Conservation (phyloP, 192 early-diverging fungal genomes). For the Backusella psychrophila region DNA sequence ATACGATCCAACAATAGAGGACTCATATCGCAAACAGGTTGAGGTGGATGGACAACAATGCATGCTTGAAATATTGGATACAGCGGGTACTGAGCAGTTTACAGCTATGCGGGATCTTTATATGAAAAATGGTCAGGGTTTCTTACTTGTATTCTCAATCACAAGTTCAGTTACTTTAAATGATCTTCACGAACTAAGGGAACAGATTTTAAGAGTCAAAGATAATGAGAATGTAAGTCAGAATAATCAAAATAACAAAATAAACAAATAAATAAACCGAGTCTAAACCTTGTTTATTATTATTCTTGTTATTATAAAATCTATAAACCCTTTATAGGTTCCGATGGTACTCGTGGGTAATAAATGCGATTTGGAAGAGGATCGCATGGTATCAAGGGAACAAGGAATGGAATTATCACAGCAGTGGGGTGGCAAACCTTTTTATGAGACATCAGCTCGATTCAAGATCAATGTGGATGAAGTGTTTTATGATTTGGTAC, state of each 20-base stretch:
- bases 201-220: conserved; percentile 80
- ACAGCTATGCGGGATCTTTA: conserved; percentile 83
- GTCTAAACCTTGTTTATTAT: conserved; percentile 3
- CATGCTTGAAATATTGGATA: conserved; percentile 89
- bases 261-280: conserved; percentile 8
- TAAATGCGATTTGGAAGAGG: conserved; percentile 83
- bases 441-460: conserved; percentile 88
- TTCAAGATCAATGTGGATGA: conserved; percentile 86
- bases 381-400: conserved; percentile 63
- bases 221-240: conserved; percentile 59
- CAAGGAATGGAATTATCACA: conserved; percentile 63
- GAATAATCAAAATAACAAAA: not conserved
- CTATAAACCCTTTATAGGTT: conserved; percentile 64
- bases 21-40: conserved; percentile 85
- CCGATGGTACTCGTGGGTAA: conserved; percentile 89
- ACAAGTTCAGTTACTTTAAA: conserved; percentile 70
- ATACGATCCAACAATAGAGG: conserved; percentile 96
- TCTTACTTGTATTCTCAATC: conserved; percentile 86
- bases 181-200: conserved; percentile 71
- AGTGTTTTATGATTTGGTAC: conserved; percentile 86
- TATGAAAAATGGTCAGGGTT: conserved; percentile 89
- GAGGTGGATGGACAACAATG: conserved; percentile 78
- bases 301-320: conserved; percentile 66
- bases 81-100: conserved; percentile 73
- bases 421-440: conserved; percentile 62